These are phyloP conservation scores for Penicillium sp. DNA, from an alignment of 2,329 filamentous ascomycete species.

Conservation along the genomic window DNA sequence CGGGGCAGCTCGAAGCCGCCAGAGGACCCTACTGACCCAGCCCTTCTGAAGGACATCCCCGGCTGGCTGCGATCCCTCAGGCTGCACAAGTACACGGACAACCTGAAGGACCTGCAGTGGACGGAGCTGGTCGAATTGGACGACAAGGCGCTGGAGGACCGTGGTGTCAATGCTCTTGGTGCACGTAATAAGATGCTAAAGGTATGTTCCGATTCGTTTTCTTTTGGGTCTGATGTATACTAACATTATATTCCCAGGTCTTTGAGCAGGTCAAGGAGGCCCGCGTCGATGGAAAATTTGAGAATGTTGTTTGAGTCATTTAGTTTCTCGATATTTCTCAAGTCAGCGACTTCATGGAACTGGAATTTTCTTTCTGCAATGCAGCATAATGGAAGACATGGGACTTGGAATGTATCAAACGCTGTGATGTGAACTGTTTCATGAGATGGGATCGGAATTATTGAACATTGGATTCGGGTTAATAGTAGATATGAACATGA, in stretches of 20 bases:
- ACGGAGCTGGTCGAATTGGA: slow-evolving; percentile 87
- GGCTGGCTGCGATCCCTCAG: slow-evolving; percentile 92
- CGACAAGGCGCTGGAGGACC: slow-evolving; percentile 87
- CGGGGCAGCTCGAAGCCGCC: slow-evolving; percentile 95
- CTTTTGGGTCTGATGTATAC: slow-evolving; percentile 5
- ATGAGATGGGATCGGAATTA: slow-evolving; percentile 27
- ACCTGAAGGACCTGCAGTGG: slow-evolving; percentile 97
- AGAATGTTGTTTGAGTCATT: slow-evolving; percentile 30
- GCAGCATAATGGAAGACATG: slow-evolving; percentile 27
- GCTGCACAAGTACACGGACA: slow-evolving; percentile 98
- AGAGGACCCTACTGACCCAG: slow-evolving; percentile 92
- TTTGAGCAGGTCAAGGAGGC: slow-evolving; percentile 94
- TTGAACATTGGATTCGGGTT: slow-evolving; percentile 28
- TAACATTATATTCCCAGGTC: slow-evolving; percentile 54
- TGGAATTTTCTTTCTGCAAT: slow-evolving; percentile 29
- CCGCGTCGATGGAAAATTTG: slow-evolving; percentile 71
- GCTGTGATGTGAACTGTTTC: slow-evolving; percentile 30
- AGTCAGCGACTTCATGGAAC: slow-evolving; percentile 21
- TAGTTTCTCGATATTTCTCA: slow-evolving; percentile 7
- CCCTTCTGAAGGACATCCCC: slow-evolving; percentile 89
- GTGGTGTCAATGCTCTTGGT: slow-evolving; percentile 91
- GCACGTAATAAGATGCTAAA: slow-evolving; percentile 98
- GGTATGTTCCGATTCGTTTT: slow-evolving; percentile 50
- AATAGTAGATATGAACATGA: slow-evolving; percentile 31
- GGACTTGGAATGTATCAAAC: slow-evolving; percentile 29